phyloP scores from a whole-genome alignment of 2,329 filamentous ascomycete species.

The Neopestalotiopsis sp. region DNA sequence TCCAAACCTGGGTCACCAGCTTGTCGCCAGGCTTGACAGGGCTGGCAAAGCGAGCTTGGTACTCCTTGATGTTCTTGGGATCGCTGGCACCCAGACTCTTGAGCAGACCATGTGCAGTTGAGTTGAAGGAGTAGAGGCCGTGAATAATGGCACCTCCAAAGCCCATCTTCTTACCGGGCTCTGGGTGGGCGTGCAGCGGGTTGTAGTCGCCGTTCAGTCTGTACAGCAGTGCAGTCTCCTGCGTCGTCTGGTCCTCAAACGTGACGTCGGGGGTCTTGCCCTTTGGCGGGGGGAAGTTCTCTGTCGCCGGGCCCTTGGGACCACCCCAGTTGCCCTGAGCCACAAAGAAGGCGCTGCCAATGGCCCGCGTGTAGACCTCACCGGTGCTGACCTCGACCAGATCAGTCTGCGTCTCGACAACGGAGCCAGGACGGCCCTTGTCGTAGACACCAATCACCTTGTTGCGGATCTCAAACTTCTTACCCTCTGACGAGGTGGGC shows the following conservation, averaged over 20 bases:
- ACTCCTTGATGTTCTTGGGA: conserved; percentile 83
- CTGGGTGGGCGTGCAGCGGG: conserved; percentile 85
- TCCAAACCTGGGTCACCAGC: conserved; percentile 82
- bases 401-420: conserved; percentile 79
- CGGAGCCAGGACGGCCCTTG: conserved; percentile 83
- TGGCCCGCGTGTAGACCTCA: conserved; percentile 73
- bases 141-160: conserved; percentile 91
- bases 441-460: conserved; percentile 88
- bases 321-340: conserved; percentile 85
- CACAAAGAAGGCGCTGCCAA: conserved; percentile 78
- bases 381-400: conserved; percentile 73
- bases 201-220: conserved; percentile 94
- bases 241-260: conserved; percentile 71
- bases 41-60: conserved; percentile 85
- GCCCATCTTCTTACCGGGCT: conserved; percentile 86
- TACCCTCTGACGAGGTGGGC: conserved; percentile 72
- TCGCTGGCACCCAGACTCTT: conserved; percentile 76
- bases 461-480: conserved; percentile 75
- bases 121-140: conserved; percentile 88
- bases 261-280: conserved; percentile 73
- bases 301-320: conserved; percentile 82
- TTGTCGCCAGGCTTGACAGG: conserved; percentile 86
- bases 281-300: conserved; percentile 78
- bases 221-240: conserved; percentile 78
- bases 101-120: conserved; percentile 74